Conservation (phyloP, 2,329 filamentous ascomycete species). For the Aulographum hederae region DNA sequence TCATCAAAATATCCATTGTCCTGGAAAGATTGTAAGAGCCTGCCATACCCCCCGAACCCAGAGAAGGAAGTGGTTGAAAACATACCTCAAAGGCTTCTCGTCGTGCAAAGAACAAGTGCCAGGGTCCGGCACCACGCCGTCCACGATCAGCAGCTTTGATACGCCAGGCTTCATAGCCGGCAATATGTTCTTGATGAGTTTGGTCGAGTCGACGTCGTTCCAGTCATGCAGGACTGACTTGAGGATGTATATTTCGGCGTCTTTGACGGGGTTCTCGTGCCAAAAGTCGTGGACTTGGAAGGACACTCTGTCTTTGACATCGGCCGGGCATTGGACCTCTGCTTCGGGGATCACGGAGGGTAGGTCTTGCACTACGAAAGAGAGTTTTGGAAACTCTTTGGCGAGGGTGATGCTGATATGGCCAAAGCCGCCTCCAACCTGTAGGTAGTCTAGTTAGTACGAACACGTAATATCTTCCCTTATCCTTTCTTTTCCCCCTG, state of each 20-base stretch:
- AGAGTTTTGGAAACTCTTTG: slow-evolving; percentile 2
- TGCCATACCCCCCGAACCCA: too few species aligned
- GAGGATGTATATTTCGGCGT: slow-evolving; percentile 2
- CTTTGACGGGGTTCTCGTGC: neutral
- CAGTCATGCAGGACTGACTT: slow-evolving; percentile 2
- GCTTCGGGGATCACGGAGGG: neutral
- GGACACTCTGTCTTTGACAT: neutral
- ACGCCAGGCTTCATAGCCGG: slow-evolving; percentile 3
- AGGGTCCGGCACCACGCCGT: slow-evolving; percentile 11
- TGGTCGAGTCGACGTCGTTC: slow-evolving; percentile 1
- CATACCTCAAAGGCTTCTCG: neutral
- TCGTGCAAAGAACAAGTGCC: neutral
- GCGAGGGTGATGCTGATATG: slow-evolving; percentile 5
- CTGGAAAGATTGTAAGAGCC: too few species aligned
- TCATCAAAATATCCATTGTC: neutral
- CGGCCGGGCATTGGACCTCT: neutral
- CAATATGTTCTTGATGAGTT: slow-evolving; percentile 2
- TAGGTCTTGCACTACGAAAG: slow-evolving; percentile 7
- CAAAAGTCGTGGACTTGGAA: neutral
- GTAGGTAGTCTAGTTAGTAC: slow-evolving; percentile 1
- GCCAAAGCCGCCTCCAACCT: slow-evolving; percentile 3
- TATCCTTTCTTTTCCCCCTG: neutral
- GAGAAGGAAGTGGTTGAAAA: too few species aligned
- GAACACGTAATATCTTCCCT: neutral
- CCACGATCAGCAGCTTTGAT: slow-evolving; percentile 14